phyloP scores from a whole-genome alignment of 176 grass and related monocot species.

The Aegilops sharonensis region DNA sequence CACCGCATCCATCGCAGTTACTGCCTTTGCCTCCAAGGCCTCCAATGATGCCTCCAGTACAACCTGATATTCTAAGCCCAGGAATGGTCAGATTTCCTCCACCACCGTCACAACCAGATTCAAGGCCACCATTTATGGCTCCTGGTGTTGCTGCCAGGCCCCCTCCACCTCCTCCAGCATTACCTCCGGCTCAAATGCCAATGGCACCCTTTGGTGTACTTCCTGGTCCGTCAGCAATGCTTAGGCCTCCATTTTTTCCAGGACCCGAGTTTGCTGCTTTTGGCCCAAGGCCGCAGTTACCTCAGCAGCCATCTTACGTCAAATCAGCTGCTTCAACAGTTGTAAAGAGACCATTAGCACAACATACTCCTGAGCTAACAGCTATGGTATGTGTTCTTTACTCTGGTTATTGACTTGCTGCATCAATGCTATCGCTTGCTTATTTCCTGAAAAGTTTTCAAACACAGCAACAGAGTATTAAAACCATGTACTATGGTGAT shows the following conservation, averaged over 20 bases:
- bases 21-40: constrained; percentile 67
- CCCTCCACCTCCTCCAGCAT: constrained; percentile 70
- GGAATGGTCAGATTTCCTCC: constrained; percentile 74
- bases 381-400: constrained; percentile 74
- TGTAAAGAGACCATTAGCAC: constrained; percentile 94
- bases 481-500: background rate
- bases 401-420: constrained; percentile 1
- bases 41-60: constrained; percentile 50
- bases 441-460: background rate
- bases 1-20: constrained; percentile 41
- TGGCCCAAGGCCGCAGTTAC: constrained; percentile 56
- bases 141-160: constrained; percentile 61
- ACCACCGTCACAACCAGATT: constrained; percentile 69
- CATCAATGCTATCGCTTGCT: background rate
- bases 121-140: constrained; percentile 60
- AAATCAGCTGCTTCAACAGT: constrained; percentile 96
- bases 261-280: constrained; percentile 60
- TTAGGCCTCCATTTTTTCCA: constrained; percentile 46
- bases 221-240: constrained; percentile 68
- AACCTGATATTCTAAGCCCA: constrained; percentile 67
- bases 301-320: constrained; percentile 94
- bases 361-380: constrained; percentile 93
- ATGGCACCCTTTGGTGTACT: constrained; percentile 68
- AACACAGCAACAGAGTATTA: background rate
- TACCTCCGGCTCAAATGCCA: constrained; percentile 57